Conservation (phyloP, 768 basidiomycete species). For the Amanita rubescens region DNA sequence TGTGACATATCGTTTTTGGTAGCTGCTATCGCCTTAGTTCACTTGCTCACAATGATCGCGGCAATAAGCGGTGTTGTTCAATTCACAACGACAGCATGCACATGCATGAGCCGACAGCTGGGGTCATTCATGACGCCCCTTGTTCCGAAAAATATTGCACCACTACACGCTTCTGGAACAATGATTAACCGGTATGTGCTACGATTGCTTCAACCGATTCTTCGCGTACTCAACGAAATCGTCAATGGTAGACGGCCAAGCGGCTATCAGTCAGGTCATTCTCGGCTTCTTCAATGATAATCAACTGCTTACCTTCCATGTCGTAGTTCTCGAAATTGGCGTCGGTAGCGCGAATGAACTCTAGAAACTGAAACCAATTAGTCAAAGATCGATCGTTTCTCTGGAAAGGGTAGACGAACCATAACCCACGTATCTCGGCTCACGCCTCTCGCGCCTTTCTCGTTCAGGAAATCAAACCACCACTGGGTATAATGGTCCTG, state of each 20-base stretch:
- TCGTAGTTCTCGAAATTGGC: slow-evolving; percentile 67
- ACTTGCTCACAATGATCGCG: no score
- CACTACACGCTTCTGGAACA: background rate
- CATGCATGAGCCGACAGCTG: background rate
- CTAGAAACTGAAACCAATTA: slow-evolving; percentile 49
- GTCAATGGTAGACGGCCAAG: slow-evolving; percentile 66
- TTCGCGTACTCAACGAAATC: slow-evolving; percentile 49
- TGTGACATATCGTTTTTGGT: no score
- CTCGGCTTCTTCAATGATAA: background rate
- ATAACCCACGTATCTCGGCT: slow-evolving; percentile 89
- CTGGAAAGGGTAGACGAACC: slow-evolving; percentile 36
- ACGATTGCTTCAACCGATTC: background rate
- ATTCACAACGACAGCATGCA: background rate
- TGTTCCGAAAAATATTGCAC: no score
- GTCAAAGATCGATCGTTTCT: background rate
- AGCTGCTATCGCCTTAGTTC: no score
- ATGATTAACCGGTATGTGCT: background rate
- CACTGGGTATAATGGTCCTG: slow-evolving; percentile 49
- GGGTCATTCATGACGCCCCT: no score
- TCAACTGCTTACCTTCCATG: slow-evolving; percentile 54
- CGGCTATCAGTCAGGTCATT: background rate
- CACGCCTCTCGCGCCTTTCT: slow-evolving; percentile 64
- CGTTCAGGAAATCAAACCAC: slow-evolving; percentile 76
- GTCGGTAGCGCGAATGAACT: slow-evolving; percentile 73
- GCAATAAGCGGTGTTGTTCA: no score